Evolutionary conservation across 345 rosid genomes (phyloP), one percentile per base, ranked within the genome.

Genomic region (Conringia planisiliqua): DNA sequence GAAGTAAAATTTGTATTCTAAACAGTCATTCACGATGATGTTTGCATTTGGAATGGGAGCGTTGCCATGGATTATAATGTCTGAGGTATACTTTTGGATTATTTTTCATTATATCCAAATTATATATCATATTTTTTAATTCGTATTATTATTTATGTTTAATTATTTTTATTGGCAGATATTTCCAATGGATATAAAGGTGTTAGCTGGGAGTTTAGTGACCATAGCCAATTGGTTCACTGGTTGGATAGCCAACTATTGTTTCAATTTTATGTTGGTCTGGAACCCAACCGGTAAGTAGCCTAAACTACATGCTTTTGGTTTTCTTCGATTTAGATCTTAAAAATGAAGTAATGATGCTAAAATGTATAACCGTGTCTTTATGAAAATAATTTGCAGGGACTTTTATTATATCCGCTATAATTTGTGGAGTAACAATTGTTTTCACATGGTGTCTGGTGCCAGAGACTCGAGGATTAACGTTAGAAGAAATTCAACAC

Each of bases 51-150:
- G 90, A 18, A 77, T 89, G 80, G 95, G 95, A 72, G 91, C 89
- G 13, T 76, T 89, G 14, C 91, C 93, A 14, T 89, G 89, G 94
- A 70, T 89, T 57, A 84, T 89, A 75, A 84, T 86, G 87, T 89
- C 89, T 2, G 91, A 89, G 89, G 94, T 87, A 51, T 16, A 16
- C 10, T 30, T 42, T 22, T 10, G 8, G 26, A 32, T n/a, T 72
- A 13, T 56, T 33, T 47, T 74, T 77, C 3, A 12, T 59, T 36
- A 6, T 38, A 38, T 61, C 8, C 44, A 39, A 33, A 10, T n/a
- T 2, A 16, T 1, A 12, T 5, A n/a, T 20, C 33, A 18, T 1
- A 9, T 17, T 29, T n/a, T 68, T 22, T 22, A 22, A 22, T 22
- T 38, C 5, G 4, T 57, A 39, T 16, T 26, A 18, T 10, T 33